Evolutionary conservation across 2,329 filamentous ascomycete species (phyloP).

Genomic region (Gremmenia infestans): DNA sequence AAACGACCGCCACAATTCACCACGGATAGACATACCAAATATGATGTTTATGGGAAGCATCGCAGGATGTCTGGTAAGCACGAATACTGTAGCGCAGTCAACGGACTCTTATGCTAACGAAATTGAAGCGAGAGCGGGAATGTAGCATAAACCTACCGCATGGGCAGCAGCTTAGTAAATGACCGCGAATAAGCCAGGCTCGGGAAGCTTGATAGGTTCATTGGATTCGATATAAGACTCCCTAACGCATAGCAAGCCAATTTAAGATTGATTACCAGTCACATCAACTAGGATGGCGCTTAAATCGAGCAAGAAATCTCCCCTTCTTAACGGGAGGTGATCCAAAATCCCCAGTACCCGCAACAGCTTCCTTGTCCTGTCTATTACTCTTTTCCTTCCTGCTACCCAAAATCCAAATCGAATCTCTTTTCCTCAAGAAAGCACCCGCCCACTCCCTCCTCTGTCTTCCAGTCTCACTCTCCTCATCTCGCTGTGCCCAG

Average conservation of each 20-base stretch:
- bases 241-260: constrained; percentile 1
- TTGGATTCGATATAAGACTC: background rate
- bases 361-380: constrained; percentile 20
- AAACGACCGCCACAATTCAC: background rate
- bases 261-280: background rate
- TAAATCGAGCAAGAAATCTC: constrained; percentile 27
- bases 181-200: background rate
- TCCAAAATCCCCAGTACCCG: constrained; percentile 11
- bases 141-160: background rate
- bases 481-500: constrained; percentile 52
- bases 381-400: constrained; percentile 30
- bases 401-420: constrained; percentile 45
- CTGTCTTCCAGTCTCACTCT: constrained; percentile 17
- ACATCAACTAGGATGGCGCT: constrained; percentile 22
- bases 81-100: background rate
- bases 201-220: background rate
- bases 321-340: constrained; percentile 16
- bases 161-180: background rate
- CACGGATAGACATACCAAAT: background rate
- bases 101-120: background rate
- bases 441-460: constrained; percentile 20
- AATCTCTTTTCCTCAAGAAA: constrained; percentile 41
- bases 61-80: background rate
- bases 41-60: background rate
- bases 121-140: background rate